These are phyloP conservation scores for Vitis hybrid DNA, from an alignment of 177 flowering plant species.

Conservation along the genomic window DNA sequence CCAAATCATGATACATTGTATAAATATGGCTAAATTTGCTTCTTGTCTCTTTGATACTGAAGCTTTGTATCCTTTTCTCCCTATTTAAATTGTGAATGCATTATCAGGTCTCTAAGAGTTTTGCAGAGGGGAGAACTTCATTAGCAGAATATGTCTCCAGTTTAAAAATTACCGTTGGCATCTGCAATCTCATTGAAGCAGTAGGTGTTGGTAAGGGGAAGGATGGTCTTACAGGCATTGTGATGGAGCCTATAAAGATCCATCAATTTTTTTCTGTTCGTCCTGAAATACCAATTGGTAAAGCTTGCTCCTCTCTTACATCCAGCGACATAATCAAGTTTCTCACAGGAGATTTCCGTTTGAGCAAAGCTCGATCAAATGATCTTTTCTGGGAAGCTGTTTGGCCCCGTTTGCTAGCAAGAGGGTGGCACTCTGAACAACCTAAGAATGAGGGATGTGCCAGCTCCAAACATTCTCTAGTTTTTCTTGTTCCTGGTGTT, in stretches of 20 bases:
- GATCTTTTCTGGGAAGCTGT: conserved; percentile 96
- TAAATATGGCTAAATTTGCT: too few species aligned
- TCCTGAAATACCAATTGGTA: conserved; percentile 59
- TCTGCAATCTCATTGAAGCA: conserved; percentile 53
- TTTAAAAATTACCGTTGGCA: conserved; percentile 54
- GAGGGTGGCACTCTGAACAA: conserved; percentile 94
- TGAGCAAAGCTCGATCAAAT: conserved; percentile 77
- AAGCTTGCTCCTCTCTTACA: conserved; percentile 67
- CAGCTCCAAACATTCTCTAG: conserved; percentile 45
- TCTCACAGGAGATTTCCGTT: conserved; percentile 64
- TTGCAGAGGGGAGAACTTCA: conserved; percentile 46
- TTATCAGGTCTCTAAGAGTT: conserved; percentile 30
- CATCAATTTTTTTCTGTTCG: conserved; percentile 28
- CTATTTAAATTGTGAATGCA: neutral
- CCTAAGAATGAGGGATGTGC: conserved; percentile 42
- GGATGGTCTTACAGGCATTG: conserved; percentile 58
- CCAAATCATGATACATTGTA: too few species aligned
- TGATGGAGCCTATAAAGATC: conserved; percentile 40
- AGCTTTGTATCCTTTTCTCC: too few species aligned
- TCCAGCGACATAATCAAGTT: conserved; percentile 57
- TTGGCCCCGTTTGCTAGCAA: conserved; percentile 92
- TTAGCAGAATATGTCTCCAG: conserved; percentile 56
- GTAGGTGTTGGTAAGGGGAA: conserved; percentile 76
- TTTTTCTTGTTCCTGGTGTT: conserved; percentile 69
- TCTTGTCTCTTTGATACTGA: too few species aligned